These are phyloP conservation scores for Candida easanensis DNA, from an alignment of 805 yeast genomes.

Conservation along the genomic window DNA sequence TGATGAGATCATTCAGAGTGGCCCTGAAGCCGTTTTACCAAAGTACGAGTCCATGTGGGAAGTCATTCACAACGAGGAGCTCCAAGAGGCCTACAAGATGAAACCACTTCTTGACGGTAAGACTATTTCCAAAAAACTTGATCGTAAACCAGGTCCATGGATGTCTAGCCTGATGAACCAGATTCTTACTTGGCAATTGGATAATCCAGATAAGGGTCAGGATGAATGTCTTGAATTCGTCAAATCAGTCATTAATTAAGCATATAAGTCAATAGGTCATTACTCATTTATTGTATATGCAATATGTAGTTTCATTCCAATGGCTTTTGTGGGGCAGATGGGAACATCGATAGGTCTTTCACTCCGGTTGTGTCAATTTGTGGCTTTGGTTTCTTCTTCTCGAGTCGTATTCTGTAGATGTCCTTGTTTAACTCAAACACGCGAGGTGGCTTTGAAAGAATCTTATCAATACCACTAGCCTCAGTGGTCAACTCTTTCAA, in stretches of 20 bases:
- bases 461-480: constrained; percentile 7
- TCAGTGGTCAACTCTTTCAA: constrained; percentile 12
- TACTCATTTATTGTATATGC: no score
- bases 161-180: constrained; percentile 53
- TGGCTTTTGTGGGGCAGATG: constrained; percentile 27
- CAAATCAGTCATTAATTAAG: constrained; percentile 20
- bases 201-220: constrained; percentile 53
- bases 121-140: constrained; percentile 47
- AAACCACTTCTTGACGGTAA: constrained; percentile 80
- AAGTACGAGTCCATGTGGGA: constrained; percentile 20
- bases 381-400: constrained; percentile 22
- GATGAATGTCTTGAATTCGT: constrained; percentile 53
- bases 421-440: constrained; percentile 36
- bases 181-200: constrained; percentile 74
- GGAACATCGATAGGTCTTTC: constrained; percentile 31
- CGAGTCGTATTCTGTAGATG: constrained; percentile 38
- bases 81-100: constrained; percentile 38
- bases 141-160: constrained; percentile 86
- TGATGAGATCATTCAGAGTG: constrained; percentile 11
- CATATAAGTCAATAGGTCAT: no score
- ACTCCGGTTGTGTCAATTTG: constrained; percentile 26
- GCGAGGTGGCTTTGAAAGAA: constrained; percentile 34
- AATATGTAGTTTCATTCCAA: not conserved
- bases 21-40: not conserved
- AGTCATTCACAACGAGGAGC: constrained; percentile 11